Base-by-base conservation (phyloP, 257 asterid species). In the Eucommia ulmoides region DNA sequence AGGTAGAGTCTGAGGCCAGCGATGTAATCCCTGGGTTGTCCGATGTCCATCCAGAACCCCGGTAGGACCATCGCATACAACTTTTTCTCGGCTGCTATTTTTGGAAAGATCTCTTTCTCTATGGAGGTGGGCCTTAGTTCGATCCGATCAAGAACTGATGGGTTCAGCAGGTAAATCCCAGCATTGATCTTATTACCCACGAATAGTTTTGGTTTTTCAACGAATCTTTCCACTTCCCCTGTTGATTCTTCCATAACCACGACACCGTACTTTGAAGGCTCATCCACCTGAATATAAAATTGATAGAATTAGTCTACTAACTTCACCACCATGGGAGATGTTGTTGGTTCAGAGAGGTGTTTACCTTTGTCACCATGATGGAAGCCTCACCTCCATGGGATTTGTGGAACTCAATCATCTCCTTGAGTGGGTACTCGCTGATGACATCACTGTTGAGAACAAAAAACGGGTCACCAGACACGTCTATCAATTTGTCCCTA, bases 381-480 rank as follows among this genome's bases (percentile, higher is more conserved):
- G 97, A 89, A 69, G 96, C 97, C 66, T 89, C 97, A 19, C 91
- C 96, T 33, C 94, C 96, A 65, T 80, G 97, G 47, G 93, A 85
- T 58, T 85, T 89, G 73, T 84, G 97, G 81, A 89, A 89, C 38
- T 50, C 75, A 22, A 89, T 78, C 93, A 89, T 89, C 78, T 82
- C 80, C 45, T 73, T 75, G 45, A 89, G 76, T 22, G 96, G 96
- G 64, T 82, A 89, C 44, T 84, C 96, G 42, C 97, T 78, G 73
- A 86, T 86, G 45, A 86, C 96, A 65, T 86, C 96, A 72, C 97
- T 84, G 61, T 88, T 88, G 50, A 88, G 96, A 71, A 89, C 96
- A 23, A 89, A 89, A 71, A 89, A 84, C 5, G 97, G 97, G 54
- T 82, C 88, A 51, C 94, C 91, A n/a, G 96, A 84, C 51, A 61